Conservation (phyloP, 345 rosid genomes). For the Gossypium australe region DNA sequence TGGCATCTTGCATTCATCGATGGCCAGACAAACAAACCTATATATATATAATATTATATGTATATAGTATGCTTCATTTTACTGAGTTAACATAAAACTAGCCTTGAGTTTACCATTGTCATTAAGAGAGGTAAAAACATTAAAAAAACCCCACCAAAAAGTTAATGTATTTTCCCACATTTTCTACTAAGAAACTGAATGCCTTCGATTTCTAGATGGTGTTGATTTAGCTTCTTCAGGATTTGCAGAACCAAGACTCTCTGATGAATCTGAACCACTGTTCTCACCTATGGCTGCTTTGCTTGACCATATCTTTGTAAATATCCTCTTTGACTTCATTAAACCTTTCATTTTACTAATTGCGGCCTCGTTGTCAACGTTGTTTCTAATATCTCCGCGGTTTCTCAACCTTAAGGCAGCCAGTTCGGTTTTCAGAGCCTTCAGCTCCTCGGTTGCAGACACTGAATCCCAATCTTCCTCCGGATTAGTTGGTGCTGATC, state of each 20-base stretch:
- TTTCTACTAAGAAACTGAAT: constrained; percentile 56
- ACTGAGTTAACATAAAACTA: constrained; percentile 19
- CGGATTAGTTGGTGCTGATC: constrained; percentile 52
- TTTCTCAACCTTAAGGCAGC: constrained; percentile 47
- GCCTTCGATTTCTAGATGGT: constrained; percentile 66
- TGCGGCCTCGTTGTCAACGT: constrained; percentile 31
- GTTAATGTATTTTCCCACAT: constrained; percentile 6
- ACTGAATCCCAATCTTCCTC: constrained; percentile 84
- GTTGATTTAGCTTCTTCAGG: constrained; percentile 53
- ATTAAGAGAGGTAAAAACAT: background rate
- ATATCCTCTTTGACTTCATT: constrained; percentile 64
- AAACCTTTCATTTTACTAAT: constrained; percentile 57
- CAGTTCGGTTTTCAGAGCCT: constrained; percentile 56
- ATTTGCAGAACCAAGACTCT: constrained; percentile 52
- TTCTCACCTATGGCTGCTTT: constrained; percentile 52
- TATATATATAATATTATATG: too few species aligned
- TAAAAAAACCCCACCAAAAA: background rate
- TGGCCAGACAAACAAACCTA: background rate
- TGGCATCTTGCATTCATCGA: background rate
- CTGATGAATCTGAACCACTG: constrained; percentile 74
- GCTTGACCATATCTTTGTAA: constrained; percentile 49
- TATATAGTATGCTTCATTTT: background rate
- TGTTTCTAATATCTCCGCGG: constrained; percentile 29
- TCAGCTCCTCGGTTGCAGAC: constrained; percentile 66
- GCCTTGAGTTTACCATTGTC: constrained; percentile 16